A percentile compares a stretch with the other conserved stretches of the same genome.
phyloP scores from a whole-genome alignment of 192 early-diverging fungal genomes.

The Kickxella alabastrina region DNA sequence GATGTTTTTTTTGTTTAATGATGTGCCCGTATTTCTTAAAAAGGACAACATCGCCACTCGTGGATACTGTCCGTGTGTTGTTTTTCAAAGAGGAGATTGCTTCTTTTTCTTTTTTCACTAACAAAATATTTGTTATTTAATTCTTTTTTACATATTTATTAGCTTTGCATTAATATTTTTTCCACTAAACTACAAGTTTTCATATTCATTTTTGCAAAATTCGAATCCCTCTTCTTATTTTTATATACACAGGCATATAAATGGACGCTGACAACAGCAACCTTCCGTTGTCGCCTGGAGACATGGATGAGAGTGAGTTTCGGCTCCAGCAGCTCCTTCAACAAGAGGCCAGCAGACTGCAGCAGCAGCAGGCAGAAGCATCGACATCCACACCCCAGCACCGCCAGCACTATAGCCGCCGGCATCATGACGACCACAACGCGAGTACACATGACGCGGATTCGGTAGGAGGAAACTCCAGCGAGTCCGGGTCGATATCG shows the following conservation, averaged over 20 bases:
- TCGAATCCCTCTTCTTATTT: too few species aligned
- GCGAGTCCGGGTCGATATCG: slow-evolving; percentile 43
- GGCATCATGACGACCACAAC: slow-evolving; percentile 11
- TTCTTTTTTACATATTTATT: background rate
- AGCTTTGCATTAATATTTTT: background rate
- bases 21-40: too few species aligned
- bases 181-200: background rate
- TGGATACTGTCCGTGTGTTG: too few species aligned
- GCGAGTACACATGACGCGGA: background rate
- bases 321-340: too few species aligned
- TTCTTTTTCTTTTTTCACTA: background rate
- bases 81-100: background rate
- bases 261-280: too few species aligned
- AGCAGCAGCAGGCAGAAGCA: too few species aligned
- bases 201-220: background rate
- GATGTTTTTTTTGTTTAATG: background rate
- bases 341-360: background rate
- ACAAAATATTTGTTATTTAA: background rate
- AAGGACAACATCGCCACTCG: too few species aligned
- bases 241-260: too few species aligned
- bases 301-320: too few species aligned
- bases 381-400: too few species aligned
- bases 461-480: background rate
- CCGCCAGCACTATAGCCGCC: slow-evolving; percentile 1
- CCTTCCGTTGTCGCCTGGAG: too few species aligned